These are phyloP conservation scores for Astrocystis sublimbata DNA, from an alignment of 495 filamentous ascomycete species.

Conservation along the genomic window DNA sequence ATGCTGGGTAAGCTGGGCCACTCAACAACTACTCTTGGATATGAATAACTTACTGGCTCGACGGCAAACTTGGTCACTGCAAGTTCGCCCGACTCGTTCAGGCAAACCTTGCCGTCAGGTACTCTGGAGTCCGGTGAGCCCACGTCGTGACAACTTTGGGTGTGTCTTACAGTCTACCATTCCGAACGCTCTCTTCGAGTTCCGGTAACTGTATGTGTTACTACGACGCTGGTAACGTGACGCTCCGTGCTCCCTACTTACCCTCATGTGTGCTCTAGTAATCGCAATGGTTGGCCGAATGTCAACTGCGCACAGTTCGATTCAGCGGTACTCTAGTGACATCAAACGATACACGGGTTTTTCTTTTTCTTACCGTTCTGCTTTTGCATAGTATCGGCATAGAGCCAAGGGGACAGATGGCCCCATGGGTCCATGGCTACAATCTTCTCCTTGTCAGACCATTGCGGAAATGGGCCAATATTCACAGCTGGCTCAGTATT, in stretches of 20 bases:
- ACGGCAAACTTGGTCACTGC: constrained; percentile 96
- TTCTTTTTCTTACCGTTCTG: constrained; percentile 52
- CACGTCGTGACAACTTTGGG: neutral
- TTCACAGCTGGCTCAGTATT: constrained; percentile 90
- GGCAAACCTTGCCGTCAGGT: constrained; percentile 87
- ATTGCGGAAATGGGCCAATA: constrained; percentile 85
- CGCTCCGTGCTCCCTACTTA: constrained; percentile 17
- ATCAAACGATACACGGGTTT: neutral
- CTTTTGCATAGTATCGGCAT: constrained; percentile 64
- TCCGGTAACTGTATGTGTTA: constrained; percentile 66
- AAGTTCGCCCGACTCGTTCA: constrained; percentile 80
- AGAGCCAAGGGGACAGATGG: constrained; percentile 83
- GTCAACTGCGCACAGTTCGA: constrained; percentile 57
- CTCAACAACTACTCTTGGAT: neutral
- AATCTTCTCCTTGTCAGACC: constrained; percentile 90
- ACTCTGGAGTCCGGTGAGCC: constrained; percentile 41
- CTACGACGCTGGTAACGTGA: constrained; percentile 4
- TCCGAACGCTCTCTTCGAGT: constrained; percentile 80
- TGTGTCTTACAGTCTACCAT: constrained; percentile 62
- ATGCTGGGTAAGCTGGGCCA: constrained; percentile 1
- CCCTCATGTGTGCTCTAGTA: constrained; percentile 94
- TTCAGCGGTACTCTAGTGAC: constrained; percentile 19
- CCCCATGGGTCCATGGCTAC: constrained; percentile 97
- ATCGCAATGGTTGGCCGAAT: constrained; percentile 93
- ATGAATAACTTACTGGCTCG: constrained; percentile 62